phyloP scores from a whole-genome alignment of 2,329 filamentous ascomycete genomes.

The Colletotrichum somersetense region DNA sequence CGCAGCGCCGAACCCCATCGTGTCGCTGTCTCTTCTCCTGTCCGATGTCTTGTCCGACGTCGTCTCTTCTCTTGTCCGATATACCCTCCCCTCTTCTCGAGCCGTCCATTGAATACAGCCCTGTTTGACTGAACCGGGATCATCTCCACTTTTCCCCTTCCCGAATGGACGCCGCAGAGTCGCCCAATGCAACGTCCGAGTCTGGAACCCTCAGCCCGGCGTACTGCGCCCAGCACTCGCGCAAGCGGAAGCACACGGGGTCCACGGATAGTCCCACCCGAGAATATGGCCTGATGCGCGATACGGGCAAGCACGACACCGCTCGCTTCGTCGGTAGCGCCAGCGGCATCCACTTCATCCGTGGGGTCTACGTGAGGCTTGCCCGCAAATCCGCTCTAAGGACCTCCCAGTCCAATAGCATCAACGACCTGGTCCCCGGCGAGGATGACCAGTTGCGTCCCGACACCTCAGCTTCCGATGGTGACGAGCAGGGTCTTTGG shows the following conservation, averaged over 20 bases:
- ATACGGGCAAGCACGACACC: slow-evolving; percentile 58
- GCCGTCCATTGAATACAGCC: slow-evolving; percentile 30
- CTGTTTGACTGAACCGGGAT: background rate
- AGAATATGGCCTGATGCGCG: slow-evolving; percentile 62
- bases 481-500: slow-evolving; percentile 50
- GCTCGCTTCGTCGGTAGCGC: slow-evolving; percentile 69
- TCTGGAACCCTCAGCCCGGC: slow-evolving; percentile 42
- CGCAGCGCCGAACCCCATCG: slow-evolving; percentile 9
- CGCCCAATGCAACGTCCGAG: slow-evolving; percentile 47
- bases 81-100: background rate
- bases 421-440: slow-evolving; percentile 63
- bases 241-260: slow-evolving; percentile 49
- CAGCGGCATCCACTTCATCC: slow-evolving; percentile 71
- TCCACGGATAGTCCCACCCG: slow-evolving; percentile 47
- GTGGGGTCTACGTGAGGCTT: slow-evolving; percentile 65
- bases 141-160: background rate
- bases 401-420: slow-evolving; percentile 26
- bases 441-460: slow-evolving; percentile 65
- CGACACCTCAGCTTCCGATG: slow-evolving; percentile 28
- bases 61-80: background rate
- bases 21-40: background rate
- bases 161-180: slow-evolving; percentile 48
- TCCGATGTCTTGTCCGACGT: background rate
- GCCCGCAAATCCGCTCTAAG: slow-evolving; percentile 46
- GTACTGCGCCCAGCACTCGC: slow-evolving; percentile 44